These are phyloP conservation scores for Candida sanyaensis DNA, from an alignment of 1,139 yeast species.

Conservation along the genomic window DNA sequence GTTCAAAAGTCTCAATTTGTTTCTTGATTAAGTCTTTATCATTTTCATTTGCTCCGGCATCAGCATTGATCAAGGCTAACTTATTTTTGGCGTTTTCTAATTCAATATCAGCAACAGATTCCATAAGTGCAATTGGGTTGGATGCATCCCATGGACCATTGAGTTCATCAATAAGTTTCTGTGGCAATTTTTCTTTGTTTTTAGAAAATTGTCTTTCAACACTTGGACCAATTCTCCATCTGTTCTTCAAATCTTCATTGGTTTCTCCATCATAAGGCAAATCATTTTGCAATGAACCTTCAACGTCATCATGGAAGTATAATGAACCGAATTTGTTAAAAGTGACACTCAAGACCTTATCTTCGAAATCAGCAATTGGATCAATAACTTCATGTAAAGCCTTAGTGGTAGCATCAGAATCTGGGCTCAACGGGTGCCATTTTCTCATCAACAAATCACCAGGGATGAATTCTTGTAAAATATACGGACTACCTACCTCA, in stretches of 20 bases:
- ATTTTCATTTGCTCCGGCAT: slow-evolving; percentile 46
- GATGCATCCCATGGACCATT: slow-evolving; percentile 77
- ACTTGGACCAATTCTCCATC: slow-evolving; percentile 94
- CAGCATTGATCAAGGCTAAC: slow-evolving; percentile 56
- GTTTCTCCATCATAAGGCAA: slow-evolving; percentile 69
- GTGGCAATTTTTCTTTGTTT: slow-evolving; percentile 52
- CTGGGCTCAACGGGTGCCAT: slow-evolving; percentile 78
- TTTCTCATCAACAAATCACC: slow-evolving; percentile 83
- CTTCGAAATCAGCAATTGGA: slow-evolving; percentile 64
- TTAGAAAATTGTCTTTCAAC: slow-evolving; percentile 79
- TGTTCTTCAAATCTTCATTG: slow-evolving; percentile 51
- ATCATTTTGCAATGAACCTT: slow-evolving; percentile 37
- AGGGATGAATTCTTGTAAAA: slow-evolving; percentile 73
- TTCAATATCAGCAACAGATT: slow-evolving; percentile 67
- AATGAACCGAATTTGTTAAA: slow-evolving; percentile 82
- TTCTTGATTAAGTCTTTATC: slow-evolving; percentile 42
- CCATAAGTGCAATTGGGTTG: slow-evolving; percentile 59
- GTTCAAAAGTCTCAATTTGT: slow-evolving; percentile 59
- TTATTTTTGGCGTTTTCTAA: slow-evolving; percentile 61
- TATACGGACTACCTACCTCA: slow-evolving; percentile 69
- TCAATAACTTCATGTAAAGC: slow-evolving; percentile 57
- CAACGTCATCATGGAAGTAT: slow-evolving; percentile 69
- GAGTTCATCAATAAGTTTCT: slow-evolving; percentile 44
- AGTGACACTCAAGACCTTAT: slow-evolving; percentile 47
- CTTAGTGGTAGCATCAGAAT: slow-evolving; percentile 33